These are phyloP conservation scores for Metarhizium humberi DNA, from an alignment of 2,329 filamentous ascomycete species.

Conservation along the genomic window DNA sequence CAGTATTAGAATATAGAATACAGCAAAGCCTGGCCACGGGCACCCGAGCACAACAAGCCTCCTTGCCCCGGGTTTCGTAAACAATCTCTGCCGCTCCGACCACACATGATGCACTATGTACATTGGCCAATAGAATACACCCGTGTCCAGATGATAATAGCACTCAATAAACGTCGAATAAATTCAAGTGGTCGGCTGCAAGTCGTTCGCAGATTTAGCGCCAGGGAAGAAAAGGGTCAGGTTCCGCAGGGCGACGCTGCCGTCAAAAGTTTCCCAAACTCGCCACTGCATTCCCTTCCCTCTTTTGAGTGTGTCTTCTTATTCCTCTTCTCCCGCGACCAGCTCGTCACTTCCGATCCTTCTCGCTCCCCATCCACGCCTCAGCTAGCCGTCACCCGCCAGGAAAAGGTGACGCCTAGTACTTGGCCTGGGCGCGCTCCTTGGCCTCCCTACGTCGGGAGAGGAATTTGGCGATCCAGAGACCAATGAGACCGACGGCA, in stretches of 20 bases:
- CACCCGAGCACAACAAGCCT: background rate
- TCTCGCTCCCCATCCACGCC: background rate
- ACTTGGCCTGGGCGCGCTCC: slow-evolving; percentile 19
- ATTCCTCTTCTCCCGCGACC: background rate
- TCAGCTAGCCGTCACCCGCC: background rate
- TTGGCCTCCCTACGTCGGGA: slow-evolving; percentile 18
- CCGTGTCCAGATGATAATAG: background rate
- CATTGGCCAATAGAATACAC: background rate
- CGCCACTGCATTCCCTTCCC: background rate
- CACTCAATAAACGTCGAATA: background rate
- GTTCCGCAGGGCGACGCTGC: background rate
- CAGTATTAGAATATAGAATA: slow-evolving; percentile 15
- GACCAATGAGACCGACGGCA: slow-evolving; percentile 19
- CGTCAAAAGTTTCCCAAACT: background rate
- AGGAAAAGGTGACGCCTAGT: slow-evolving; percentile 9
- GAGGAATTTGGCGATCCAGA: slow-evolving; percentile 23
- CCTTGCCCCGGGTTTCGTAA: background rate
- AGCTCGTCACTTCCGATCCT: background rate
- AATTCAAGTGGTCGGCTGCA: background rate
- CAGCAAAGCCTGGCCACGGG: slow-evolving; percentile 12
- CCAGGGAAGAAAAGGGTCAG: background rate
- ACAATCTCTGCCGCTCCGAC: background rate
- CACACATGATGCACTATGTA: slow-evolving; percentile 2
- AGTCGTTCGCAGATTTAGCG: background rate
- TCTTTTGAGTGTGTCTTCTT: too few relatives aligned